Conservation (phyloP, 768 basidiomycete genomes). For the Rhizopogon vinicolor region DNA sequence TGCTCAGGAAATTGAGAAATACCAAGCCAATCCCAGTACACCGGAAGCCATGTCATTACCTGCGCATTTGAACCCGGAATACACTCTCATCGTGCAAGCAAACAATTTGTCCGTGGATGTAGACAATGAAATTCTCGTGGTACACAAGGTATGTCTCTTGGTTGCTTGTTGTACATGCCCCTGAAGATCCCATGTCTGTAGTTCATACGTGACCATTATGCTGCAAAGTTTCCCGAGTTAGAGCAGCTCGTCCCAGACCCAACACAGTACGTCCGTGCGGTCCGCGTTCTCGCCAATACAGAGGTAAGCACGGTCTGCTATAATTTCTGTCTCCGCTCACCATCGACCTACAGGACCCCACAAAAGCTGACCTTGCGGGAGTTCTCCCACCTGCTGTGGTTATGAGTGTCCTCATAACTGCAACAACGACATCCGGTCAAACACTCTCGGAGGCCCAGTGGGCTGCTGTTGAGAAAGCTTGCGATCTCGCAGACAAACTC, state of each 20-base stretch:
- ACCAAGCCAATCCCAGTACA: constrained; percentile 72
- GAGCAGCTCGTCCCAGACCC: constrained; percentile 94
- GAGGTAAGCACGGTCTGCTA: constrained; percentile 40
- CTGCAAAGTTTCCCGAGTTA: constrained; percentile 91
- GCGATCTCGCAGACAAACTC: constrained; percentile 82
- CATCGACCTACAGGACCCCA: constrained; percentile 57
- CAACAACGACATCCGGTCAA: constrained; percentile 84
- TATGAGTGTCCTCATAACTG: constrained; percentile 95
- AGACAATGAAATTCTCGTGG: constrained; percentile 95
- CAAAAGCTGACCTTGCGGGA: constrained; percentile 77
- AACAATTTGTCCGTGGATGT: constrained; percentile 98
- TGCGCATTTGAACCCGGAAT: constrained; percentile 90
- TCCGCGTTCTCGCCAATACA: constrained; percentile 81
- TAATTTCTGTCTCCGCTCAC: constrained; percentile 1
- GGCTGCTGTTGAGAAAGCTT: constrained; percentile 79
- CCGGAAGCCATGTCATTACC: constrained; percentile 74
- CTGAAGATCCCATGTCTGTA: constrained; percentile 25
- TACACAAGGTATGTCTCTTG: constrained; percentile 71
- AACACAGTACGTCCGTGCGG: constrained; percentile 87
- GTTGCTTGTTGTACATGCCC: constrained; percentile 3
- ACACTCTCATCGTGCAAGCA: constrained; percentile 92
- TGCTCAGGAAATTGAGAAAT: constrained; percentile 83
- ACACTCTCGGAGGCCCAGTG: constrained; percentile 67
- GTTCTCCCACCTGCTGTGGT: constrained; percentile 86
- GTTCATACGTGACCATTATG: constrained; percentile 98